Evolutionary conservation across 257 asterid genomes (phyloP).

Genomic region (Catharanthus roseus): DNA sequence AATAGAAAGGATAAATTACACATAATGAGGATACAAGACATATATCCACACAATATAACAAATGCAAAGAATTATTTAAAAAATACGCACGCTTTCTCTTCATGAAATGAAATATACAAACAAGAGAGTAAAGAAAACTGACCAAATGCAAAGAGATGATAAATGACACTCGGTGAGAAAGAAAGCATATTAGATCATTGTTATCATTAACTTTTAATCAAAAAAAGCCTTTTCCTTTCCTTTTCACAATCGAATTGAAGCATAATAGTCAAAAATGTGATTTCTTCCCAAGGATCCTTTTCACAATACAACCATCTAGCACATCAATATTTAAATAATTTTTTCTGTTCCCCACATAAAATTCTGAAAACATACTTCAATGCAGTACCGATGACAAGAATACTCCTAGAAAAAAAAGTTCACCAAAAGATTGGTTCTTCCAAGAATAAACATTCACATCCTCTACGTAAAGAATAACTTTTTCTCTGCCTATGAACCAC

Average conservation of each 20-base stretch:
- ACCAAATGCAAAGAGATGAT: not conserved
- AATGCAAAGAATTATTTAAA: not conserved
- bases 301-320: not conserved
- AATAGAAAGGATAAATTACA: slow-evolving; percentile 3
- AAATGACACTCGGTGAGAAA: not conserved
- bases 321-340: not conserved
- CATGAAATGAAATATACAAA: not conserved
- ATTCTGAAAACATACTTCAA: not conserved
- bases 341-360: not conserved
- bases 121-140: not conserved
- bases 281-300: not conserved
- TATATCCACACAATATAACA: not conserved
- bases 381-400: too few relatives aligned
- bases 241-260: not conserved
- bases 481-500: not conserved
- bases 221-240: not conserved
- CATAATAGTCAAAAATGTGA: not conserved
- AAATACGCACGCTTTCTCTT: not conserved
- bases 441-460: not conserved
- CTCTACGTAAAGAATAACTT: not conserved
- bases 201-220: not conserved
- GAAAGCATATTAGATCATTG: not conserved
- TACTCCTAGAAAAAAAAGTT: not conserved
- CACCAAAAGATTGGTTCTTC: not conserved
- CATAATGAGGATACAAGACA: not conserved